phyloP scores from a whole-genome alignment of 2,329 filamentous ascomycete genomes.

The Botryotinia convoluta region DNA sequence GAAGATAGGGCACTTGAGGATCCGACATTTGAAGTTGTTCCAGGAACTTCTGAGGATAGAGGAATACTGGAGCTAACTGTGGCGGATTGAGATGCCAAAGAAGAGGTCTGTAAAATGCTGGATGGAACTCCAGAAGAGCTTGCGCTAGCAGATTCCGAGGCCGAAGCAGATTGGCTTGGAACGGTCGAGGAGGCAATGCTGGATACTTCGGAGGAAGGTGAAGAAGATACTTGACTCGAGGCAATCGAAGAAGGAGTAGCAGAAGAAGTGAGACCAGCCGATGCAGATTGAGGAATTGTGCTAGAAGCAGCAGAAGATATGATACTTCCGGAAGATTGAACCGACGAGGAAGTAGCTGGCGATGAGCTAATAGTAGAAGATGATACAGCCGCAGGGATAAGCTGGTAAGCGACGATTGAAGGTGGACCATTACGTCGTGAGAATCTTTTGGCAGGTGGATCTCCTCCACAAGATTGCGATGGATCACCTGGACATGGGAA shows the following conservation, averaged over 20 bases:
- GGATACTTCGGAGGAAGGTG: background rate
- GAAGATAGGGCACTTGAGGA: background rate
- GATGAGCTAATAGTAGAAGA: background rate
- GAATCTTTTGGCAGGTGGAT: background rate
- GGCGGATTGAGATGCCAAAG: background rate
- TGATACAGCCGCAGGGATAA: background rate
- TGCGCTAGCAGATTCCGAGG: background rate
- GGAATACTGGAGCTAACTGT: background rate
- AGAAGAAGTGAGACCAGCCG: background rate
- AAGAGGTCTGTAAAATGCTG: background rate
- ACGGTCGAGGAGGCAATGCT: background rate
- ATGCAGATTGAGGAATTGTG: background rate
- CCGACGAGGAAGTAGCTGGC: background rate
- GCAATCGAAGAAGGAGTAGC: background rate
- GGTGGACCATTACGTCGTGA: background rate
- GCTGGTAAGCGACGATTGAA: conserved; percentile 5
- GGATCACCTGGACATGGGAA: conserved; percentile 3
- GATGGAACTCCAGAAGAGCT: background rate
- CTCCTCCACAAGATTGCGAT: conserved; percentile 12
- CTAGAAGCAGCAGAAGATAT: background rate
- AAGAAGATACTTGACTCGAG: background rate
- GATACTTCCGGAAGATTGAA: background rate
- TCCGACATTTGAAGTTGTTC: background rate
- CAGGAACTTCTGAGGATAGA: background rate
- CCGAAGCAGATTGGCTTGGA: background rate